Percentiles rank a stretch among this genome's conserved stretches.
These are phyloP conservation scores for Hansenula lynferdii DNA, from an alignment of 1,139 yeast genomes.

Conservation along the genomic window DNA sequence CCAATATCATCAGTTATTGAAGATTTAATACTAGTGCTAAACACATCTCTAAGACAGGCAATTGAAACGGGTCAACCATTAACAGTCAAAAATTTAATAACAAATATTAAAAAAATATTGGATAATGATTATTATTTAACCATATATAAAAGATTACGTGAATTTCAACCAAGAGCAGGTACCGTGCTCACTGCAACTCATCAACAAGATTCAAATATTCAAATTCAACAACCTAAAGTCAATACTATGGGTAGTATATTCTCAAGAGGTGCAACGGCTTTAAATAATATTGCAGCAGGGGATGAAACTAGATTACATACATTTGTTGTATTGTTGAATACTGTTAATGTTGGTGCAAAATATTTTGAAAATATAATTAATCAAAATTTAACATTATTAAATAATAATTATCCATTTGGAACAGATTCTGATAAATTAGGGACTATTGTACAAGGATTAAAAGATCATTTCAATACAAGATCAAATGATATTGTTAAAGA, in stretches of 20 bases:
- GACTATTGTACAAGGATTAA: slow-evolving; percentile 32
- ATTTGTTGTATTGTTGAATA: slow-evolving; percentile 54
- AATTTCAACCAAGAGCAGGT: slow-evolving; percentile 45
- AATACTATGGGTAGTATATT: slow-evolving; percentile 22
- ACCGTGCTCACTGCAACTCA: slow-evolving; percentile 15
- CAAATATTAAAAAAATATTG: slow-evolving; percentile 38
- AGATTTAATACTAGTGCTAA: slow-evolving; percentile 71
- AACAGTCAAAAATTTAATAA: slow-evolving; percentile 48
- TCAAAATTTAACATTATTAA: slow-evolving; percentile 33
- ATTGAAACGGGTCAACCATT: slow-evolving; percentile 57
- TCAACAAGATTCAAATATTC: slow-evolving; percentile 4
- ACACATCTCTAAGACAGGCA: slow-evolving; percentile 55
- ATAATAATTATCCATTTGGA: slow-evolving; percentile 49
- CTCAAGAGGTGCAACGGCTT: slow-evolving; percentile 24
- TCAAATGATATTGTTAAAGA: slow-evolving; percentile 47
- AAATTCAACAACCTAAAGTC: slow-evolving; percentile 9
- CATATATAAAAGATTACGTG: slow-evolving; percentile 47
- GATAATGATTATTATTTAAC: slow-evolving; percentile 43
- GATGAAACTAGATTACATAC: slow-evolving; percentile 41
- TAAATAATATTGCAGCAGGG: slow-evolving; percentile 21
- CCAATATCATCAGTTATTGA: slow-evolving; percentile 85
- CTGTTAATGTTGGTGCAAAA: slow-evolving; percentile 52
- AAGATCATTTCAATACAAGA: slow-evolving; percentile 30
- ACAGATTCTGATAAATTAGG: slow-evolving; percentile 42
- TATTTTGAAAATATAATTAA: slow-evolving; percentile 47